A percentile compares a stretch with the other conserved stretches of the same genome.
Conservation (phyloP, 495 filamentous ascomycete species). For the Penicillium ochrochloron region DNA sequence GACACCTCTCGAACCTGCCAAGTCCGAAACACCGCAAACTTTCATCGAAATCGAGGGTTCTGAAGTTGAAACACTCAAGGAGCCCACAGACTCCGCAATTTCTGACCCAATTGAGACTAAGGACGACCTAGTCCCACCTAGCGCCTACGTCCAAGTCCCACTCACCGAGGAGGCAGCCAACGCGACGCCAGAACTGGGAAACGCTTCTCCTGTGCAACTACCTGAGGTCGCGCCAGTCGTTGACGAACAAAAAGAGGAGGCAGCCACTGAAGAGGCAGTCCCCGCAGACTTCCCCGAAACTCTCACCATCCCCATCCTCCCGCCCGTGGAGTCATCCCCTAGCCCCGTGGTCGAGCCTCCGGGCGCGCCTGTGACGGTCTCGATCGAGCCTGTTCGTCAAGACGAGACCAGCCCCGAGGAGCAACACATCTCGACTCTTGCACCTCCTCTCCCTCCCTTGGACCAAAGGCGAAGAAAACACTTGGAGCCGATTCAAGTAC, state of each 20-base stretch:
- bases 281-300: slow-evolving; percentile 23
- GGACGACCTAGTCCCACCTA: slow-evolving; percentile 42
- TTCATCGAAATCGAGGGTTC: slow-evolving; percentile 4
- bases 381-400: slow-evolving; percentile 21
- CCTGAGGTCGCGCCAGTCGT: slow-evolving; percentile 25
- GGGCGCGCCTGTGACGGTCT: slow-evolving; percentile 23
- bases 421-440: slow-evolving; percentile 23
- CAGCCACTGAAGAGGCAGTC: slow-evolving; percentile 16
- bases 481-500: slow-evolving; percentile 61
- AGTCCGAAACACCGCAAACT: slow-evolving; percentile 29
- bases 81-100: slow-evolving; percentile 32
- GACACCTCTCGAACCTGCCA: slow-evolving; percentile 16
- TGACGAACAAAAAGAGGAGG: slow-evolving; percentile 25
- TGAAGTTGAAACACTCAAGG: slow-evolving; percentile 37
- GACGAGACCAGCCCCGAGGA: slow-evolving; percentile 30
- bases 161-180: slow-evolving; percentile 35
- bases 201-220: slow-evolving; percentile 29
- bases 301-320: slow-evolving; percentile 27
- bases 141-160: slow-evolving; percentile 41
- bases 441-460: slow-evolving; percentile 22
- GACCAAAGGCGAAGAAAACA: slow-evolving; percentile 53
- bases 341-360: slow-evolving; percentile 27
- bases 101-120: slow-evolving; percentile 36
- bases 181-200: slow-evolving; percentile 31
- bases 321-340: slow-evolving; percentile 26